Evolutionary conservation across 2,329 filamentous ascomycete species (phyloP), one percentile per base, ranked within the genome.

Genomic region (Teratosphaeria gauchensis): DNA sequence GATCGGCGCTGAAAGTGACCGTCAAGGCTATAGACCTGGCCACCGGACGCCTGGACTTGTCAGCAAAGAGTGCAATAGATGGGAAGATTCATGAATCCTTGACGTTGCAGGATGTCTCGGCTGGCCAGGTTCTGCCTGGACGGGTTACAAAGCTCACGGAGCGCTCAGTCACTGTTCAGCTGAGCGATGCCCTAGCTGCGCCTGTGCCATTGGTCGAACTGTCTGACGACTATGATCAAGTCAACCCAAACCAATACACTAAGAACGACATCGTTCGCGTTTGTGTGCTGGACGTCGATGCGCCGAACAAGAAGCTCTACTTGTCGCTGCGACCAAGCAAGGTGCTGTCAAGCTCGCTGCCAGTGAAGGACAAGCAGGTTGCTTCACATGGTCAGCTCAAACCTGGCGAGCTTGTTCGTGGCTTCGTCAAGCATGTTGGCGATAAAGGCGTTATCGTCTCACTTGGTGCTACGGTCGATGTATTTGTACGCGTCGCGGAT

Each of bases 391-490:
- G 84, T n/a, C 84, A 95, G 64, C 70, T 99, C 33, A 84, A 86
- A 59, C 76, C 84, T 46, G 90, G 92, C 61, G 86, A 95, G 62
- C 77, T 96, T 32, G 80, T 95, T 14, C 88, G 94, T 58, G 95
- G 95, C 2, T 97, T 99, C 68, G 84, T 99, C 66, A 95, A 91
- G 76, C 90, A 90, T 64, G 85, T 97, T 51, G 83, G 89, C 0
- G 90, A 96, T 64, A 92, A 91, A 71, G 94, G 94, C 56, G 74
- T 99, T 1, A 96, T 96, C 68, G 83, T 99, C 53, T 82, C 86
- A 30, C 80, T 99, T 2, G 91, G 92, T 51, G 88, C 89, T 19
- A 84, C 87, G 62, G 81, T 96, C 19, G 89, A 88, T 55, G 92
- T 86, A 0, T 87, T 92, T 68, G 88, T 96, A 54, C 87, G 89